These are phyloP conservation scores for Astragalus glycyphyllos DNA, from an alignment of 306 rosid genomes.

Conservation along the genomic window DNA sequence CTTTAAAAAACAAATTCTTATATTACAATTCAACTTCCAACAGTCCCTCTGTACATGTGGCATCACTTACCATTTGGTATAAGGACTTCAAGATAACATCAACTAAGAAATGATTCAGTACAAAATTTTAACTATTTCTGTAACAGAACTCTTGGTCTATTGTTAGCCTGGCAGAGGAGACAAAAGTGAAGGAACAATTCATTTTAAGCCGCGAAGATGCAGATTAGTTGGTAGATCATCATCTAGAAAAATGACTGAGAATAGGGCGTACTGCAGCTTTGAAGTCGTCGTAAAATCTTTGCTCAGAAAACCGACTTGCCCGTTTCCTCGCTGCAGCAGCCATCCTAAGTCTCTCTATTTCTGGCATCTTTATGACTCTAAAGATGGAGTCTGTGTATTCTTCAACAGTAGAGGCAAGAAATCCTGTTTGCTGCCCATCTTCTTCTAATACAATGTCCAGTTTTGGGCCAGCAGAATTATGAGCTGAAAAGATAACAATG, in stretches of 20 bases:
- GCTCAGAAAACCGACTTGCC: too few relatives aligned
- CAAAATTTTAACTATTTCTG: conserved; percentile 6
- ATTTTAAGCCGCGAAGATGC: too few relatives aligned
- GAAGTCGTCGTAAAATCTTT: too few relatives aligned
- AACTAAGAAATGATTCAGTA: not conserved
- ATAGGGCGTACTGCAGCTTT: too few relatives aligned
- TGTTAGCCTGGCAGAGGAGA: too few relatives aligned
- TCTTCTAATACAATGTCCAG: too few relatives aligned
- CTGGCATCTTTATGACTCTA: conserved; percentile 64
- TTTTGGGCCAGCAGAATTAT: conserved; percentile 99
- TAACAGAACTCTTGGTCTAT: not conserved
- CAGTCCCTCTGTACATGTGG: conserved; percentile 15
- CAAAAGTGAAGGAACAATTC: too few relatives aligned
- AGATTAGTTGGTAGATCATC: too few relatives aligned
- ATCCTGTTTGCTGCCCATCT: conserved; percentile 87
- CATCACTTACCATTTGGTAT: conserved; percentile 6
- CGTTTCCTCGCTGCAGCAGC: conserved; percentile 88
- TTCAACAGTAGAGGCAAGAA: conserved; percentile 73
- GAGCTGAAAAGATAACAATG: conserved; percentile 61
- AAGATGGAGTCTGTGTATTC: conserved; percentile 89
- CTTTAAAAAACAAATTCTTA: too few relatives aligned
- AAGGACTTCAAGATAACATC: conserved; percentile 1
- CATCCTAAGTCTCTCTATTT: conserved; percentile 67
- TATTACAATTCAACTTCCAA: conserved; percentile 29
- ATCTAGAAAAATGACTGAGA: too few relatives aligned